Conservation (phyloP, 805 yeast genomes). For the Wickerhamomyces pijperi region DNA sequence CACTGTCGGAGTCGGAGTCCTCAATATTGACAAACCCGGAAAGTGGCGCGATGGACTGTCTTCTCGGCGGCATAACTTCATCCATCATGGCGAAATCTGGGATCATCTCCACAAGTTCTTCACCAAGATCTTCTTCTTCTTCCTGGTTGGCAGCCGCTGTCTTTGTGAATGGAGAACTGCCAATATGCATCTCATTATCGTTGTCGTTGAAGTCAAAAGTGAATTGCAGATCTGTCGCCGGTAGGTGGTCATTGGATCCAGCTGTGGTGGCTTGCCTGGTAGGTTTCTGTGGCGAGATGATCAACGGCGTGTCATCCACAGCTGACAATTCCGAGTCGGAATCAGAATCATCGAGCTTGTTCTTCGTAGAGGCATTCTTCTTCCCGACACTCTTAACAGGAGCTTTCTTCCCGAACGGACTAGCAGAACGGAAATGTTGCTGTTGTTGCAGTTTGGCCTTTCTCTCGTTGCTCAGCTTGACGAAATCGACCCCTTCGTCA, state of each 20-base stretch:
- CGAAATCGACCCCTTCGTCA: conserved; percentile 64
- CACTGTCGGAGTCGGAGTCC: conserved; percentile 41
- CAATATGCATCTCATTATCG: conserved; percentile 22
- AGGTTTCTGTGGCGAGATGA: background rate
- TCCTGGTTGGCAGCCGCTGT: no score
- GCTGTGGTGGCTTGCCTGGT: no score
- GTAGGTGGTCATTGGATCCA: no score
- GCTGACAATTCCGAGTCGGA: no score
- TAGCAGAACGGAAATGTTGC: conserved; percentile 30
- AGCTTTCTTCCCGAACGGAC: conserved; percentile 20
- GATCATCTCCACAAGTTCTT: conserved; percentile 26
- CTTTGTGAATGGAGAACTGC: conserved; percentile 1
- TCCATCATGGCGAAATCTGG: conserved; percentile 7
- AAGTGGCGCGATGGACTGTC: background rate
- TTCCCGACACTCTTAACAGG: conserved; percentile 3
- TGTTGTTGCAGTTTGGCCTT: conserved; percentile 47
- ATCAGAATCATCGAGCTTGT: no score
- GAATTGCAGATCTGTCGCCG: conserved; percentile 31
- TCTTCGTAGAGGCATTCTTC: no score
- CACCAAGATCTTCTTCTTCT: conserved; percentile 53
- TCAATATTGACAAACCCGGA: conserved; percentile 11
- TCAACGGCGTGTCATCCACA: no score
- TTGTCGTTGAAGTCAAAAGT: conserved; percentile 31
- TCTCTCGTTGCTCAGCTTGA: conserved; percentile 57
- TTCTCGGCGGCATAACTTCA: background rate